Evolutionary conservation across 2,329 filamentous ascomycete genomes (phyloP), one percentile per base, ranked within the genome.

Genomic region (Byssothecium circinans): DNA sequence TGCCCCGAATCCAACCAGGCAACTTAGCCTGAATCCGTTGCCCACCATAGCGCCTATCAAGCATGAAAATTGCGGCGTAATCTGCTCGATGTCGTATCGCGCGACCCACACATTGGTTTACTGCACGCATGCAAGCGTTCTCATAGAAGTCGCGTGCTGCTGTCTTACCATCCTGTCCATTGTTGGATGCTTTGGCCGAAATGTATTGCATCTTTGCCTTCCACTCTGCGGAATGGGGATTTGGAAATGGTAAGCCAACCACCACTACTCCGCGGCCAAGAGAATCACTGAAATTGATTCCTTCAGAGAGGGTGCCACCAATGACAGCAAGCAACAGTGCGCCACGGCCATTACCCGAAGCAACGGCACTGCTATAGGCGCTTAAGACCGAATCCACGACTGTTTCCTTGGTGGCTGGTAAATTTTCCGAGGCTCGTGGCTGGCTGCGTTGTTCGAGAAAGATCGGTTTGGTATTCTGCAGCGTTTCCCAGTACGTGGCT

Each of bases 251-350:
- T 3, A 99, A 75, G 0, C 94, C 94, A 12, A 97, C 83, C n/a
- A 97, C 87, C 12, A 95, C 77, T 8, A 99, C 91, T 44, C 89
- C 92, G 20, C 94, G 85, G 1, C 94, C 94, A 0, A 99, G 83
- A 2, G 81, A 79, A 72, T 99, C 91, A 0, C 89, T 92, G 74
- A 99, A 99, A 73, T 99, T 99, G 75, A 99, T 99, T 56, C 94
- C 94, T 73, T 99, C 94, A 48, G 89, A 95, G 74, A 99, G 86
- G 58, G 92, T 95, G 12, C 94, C 94, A 45, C 92, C 92, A 2
- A 99, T 87, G 2, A 99, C 91, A 44, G 90, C 91, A 20, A 99
- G 81, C 0, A 99, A 80, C 0, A 97, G 74, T 0, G 88, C 92
- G 0, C 91, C 91, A 39, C 80, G 78, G 2, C 70, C 78, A 33